Conservation (phyloP, 495 filamentous ascomycete species). For the Neurospora hispaniola region DNA sequence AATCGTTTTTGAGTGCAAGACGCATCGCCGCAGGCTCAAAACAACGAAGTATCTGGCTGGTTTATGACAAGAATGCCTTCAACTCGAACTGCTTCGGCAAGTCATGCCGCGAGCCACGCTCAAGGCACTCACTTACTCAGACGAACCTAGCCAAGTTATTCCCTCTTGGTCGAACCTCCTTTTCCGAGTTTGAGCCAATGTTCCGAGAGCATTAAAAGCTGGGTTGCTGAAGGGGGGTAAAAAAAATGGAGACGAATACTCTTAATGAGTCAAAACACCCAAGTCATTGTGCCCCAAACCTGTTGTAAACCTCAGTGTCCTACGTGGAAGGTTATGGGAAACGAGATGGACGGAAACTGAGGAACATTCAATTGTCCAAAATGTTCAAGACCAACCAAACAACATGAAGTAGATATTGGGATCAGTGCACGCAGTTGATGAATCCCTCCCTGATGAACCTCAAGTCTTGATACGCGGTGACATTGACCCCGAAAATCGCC, state of each 20-base stretch:
- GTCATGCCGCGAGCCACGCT: neutral
- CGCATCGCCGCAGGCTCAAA: neutral
- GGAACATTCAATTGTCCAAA: neutral
- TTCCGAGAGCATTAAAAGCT: neutral
- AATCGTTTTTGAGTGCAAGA: neutral
- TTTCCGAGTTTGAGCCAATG: neutral
- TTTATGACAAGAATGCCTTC: conserved; percentile 12
- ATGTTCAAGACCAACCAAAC: neutral
- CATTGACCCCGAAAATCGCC: neutral
- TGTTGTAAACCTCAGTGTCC: neutral
- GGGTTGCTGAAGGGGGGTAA: neutral
- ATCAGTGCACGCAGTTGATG: neutral
- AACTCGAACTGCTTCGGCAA: neutral
- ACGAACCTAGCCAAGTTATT: neutral
- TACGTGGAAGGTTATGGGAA: neutral
- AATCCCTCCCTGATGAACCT: neutral
- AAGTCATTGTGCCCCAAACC: neutral
- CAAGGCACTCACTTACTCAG: neutral
- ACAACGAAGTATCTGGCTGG: conserved; percentile 40
- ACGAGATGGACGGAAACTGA: neutral
- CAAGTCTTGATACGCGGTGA: neutral
- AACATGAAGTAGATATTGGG: neutral
- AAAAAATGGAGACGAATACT: neutral
- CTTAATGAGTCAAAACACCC: neutral
- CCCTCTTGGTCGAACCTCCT: neutral